These are phyloP conservation scores for Fraxinus nigra DNA, from an alignment of 305 asterid species.

Conservation along the genomic window DNA sequence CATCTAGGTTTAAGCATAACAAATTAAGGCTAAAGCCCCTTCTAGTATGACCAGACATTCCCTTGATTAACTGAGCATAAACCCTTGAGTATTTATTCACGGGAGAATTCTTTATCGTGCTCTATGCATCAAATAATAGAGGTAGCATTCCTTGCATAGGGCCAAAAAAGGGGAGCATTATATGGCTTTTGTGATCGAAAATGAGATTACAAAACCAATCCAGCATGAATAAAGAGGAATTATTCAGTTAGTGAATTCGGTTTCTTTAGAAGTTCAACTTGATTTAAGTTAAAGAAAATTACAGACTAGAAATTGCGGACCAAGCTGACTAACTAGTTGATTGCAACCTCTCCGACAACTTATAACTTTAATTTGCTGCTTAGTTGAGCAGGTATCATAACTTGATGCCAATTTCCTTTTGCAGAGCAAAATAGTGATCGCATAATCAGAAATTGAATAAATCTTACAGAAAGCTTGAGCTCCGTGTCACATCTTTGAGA, in stretches of 20 bases:
- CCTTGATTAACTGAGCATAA: background rate
- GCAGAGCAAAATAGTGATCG: slow-evolving; percentile 5
- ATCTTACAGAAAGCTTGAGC: slow-evolving; percentile 82
- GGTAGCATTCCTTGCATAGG: background rate
- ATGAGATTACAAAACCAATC: background rate
- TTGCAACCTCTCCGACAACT: slow-evolving; percentile 11
- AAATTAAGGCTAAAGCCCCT: background rate
- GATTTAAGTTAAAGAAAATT: background rate
- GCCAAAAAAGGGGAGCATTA: background rate
- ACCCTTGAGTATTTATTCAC: background rate
- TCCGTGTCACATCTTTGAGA: slow-evolving; percentile 85
- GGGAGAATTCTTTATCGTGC: background rate
- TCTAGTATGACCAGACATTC: slow-evolving; percentile 2
- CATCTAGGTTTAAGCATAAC: background rate
- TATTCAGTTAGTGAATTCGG: background rate
- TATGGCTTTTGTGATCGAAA: background rate
- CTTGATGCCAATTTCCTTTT: slow-evolving; percentile 14
- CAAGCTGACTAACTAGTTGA: slow-evolving; percentile 13
- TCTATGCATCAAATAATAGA: background rate
- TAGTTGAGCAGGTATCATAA: background rate
- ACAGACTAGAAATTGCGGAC: background rate
- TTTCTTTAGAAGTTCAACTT: background rate
- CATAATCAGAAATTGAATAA: slow-evolving; percentile 17
- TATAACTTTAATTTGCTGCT: slow-evolving; percentile 11
- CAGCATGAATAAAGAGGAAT: slow-evolving; percentile 3